A percentile compares a stretch with the other conserved stretches of the same genome.
Evolutionary conservation across 495 filamentous ascomycete species (phyloP).

Genomic region (Hapsidospora chrysogenum): DNA sequence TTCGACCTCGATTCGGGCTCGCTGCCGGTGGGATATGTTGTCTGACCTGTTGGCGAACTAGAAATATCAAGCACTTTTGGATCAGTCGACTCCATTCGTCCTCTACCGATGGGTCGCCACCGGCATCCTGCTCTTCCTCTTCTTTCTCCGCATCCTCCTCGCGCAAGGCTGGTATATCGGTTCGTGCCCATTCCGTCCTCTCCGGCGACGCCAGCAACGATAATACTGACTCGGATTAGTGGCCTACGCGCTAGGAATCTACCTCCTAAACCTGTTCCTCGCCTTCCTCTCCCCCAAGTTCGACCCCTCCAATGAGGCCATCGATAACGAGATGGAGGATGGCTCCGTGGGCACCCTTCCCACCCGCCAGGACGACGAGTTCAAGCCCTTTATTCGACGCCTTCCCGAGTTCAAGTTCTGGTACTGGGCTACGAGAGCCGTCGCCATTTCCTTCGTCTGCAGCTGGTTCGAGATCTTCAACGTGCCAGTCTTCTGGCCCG

Average conservation of each 20-base stretch:
- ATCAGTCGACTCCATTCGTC: slow-evolving; percentile 77
- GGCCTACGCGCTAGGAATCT: slow-evolving; percentile 94
- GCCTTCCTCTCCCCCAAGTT: slow-evolving; percentile 98
- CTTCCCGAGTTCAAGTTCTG: slow-evolving; percentile 99
- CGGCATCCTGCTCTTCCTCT: slow-evolving; percentile 50
- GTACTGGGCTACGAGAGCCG: slow-evolving; percentile 81
- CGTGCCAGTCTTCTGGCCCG: slow-evolving; percentile 97
- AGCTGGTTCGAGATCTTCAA: slow-evolving; percentile 88
- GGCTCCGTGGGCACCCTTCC: slow-evolving; percentile 65
- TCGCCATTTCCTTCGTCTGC: slow-evolving; percentile 71
- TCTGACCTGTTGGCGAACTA: slow-evolving; percentile 16
- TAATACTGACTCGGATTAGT: slow-evolving; percentile 33
- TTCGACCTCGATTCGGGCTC: slow-evolving; percentile 3
- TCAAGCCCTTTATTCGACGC: slow-evolving; percentile 87
- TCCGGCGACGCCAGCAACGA: not conserved
- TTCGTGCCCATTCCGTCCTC: slow-evolving; percentile 36
- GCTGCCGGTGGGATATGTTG: slow-evolving; percentile 1
- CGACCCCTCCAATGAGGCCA: slow-evolving; percentile 83
- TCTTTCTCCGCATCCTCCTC: slow-evolving; percentile 76
- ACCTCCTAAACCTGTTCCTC: slow-evolving; percentile 97
- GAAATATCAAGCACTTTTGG: slow-evolving; percentile 91
- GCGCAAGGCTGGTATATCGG: slow-evolving; percentile 98
- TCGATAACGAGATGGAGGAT: slow-evolving; percentile 90
- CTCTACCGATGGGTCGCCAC: slow-evolving; percentile 82
- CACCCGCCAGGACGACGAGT: slow-evolving; percentile 91